These are phyloP conservation scores for Penicillium sp. DNA, from an alignment of 2,329 filamentous ascomycete genomes.

Conservation along the genomic window DNA sequence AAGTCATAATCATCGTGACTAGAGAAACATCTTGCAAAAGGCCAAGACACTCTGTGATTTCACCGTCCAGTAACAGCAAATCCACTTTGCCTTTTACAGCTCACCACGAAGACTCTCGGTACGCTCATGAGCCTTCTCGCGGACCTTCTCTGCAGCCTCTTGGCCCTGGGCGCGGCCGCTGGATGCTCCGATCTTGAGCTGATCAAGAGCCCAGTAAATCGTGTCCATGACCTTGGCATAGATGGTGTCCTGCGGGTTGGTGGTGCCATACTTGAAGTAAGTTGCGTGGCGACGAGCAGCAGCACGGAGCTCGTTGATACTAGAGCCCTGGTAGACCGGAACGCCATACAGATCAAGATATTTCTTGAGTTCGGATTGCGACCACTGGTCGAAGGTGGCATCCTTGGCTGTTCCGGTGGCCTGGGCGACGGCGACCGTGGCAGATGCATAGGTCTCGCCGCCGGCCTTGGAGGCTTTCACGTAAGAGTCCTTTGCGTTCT, in stretches of 20 bases:
- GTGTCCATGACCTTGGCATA: slow-evolving; percentile 55
- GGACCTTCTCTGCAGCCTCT: slow-evolving; percentile 43
- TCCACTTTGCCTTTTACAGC: slow-evolving; percentile 19
- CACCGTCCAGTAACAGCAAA: not conserved
- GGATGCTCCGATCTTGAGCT: slow-evolving; percentile 46
- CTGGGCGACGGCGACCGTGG: slow-evolving; percentile 63
- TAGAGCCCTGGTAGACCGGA: slow-evolving; percentile 61
- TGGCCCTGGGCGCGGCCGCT: slow-evolving; percentile 45
- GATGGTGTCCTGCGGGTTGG: slow-evolving; percentile 58
- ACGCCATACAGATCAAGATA: slow-evolving; percentile 77
- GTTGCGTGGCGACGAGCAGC: slow-evolving; percentile 66
- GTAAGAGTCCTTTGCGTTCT: slow-evolving; percentile 47
- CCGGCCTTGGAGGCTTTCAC: slow-evolving; percentile 45
- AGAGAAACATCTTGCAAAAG: not conserved
- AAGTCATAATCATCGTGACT: slow-evolving; percentile 20
- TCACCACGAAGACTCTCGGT: slow-evolving; percentile 35
- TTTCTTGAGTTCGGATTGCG: slow-evolving; percentile 62
- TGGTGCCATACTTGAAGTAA: slow-evolving; percentile 71
- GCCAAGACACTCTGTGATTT: slow-evolving; percentile 1
- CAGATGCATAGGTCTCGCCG: slow-evolving; percentile 52
- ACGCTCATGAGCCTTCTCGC: slow-evolving; percentile 48
- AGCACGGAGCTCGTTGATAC: slow-evolving; percentile 62
- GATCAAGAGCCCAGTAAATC: slow-evolving; percentile 45
- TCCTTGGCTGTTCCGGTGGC: slow-evolving; percentile 62
- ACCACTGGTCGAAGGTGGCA: slow-evolving; percentile 66